A percentile compares a stretch with the other conserved stretches of the same genome.
Evolutionary conservation across 2,329 filamentous ascomycete genomes (phyloP).

Genomic region (Microcyclospora tardicrescens): DNA sequence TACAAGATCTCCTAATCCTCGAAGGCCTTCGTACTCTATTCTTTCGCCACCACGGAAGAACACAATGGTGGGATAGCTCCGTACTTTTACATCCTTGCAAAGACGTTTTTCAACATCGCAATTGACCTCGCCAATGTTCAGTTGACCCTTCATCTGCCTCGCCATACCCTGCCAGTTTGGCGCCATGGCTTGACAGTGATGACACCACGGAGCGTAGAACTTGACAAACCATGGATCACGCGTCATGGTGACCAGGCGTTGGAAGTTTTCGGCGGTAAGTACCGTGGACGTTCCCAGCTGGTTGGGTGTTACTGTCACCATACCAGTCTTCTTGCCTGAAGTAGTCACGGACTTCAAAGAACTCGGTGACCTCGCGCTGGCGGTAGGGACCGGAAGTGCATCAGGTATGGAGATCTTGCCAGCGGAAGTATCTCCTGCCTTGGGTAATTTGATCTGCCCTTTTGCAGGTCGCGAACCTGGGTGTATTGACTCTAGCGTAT

Average conservation of each 20-base stretch:
- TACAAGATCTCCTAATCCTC: constrained; percentile 81
- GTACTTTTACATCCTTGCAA: constrained; percentile 80
- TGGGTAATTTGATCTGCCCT: constrained; percentile 54
- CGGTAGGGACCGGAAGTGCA: constrained; percentile 11
- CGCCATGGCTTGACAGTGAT: constrained; percentile 85
- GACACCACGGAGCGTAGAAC: constrained; percentile 96
- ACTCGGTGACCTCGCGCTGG: constrained; percentile 18
- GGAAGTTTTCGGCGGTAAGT: constrained; percentile 74
- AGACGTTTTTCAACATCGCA: constrained; percentile 74
- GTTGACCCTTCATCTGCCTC: constrained; percentile 75
- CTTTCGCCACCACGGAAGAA: constrained; percentile 89
- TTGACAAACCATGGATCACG: constrained; percentile 97
- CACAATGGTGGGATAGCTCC: constrained; percentile 74
- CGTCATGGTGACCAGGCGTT: constrained; percentile 70
- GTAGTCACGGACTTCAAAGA: constrained; percentile 34
- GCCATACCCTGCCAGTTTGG: constrained; percentile 82
- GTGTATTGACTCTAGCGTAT: constrained; percentile 59
- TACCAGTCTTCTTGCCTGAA: constrained; percentile 32
- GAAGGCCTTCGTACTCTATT: constrained; percentile 83
- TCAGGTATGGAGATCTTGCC: constrained; percentile 19
- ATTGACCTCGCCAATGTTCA: constrained; percentile 94
- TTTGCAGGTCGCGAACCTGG: constrained; percentile 64
- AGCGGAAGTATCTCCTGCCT: constrained; percentile 48
- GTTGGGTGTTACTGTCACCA: constrained; percentile 51
- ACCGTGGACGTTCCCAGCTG: constrained; percentile 59